These are phyloP conservation scores for Dendrocalamus sinicus DNA, from an alignment of 176 grass and related monocot genomes.

Conservation along the genomic window DNA sequence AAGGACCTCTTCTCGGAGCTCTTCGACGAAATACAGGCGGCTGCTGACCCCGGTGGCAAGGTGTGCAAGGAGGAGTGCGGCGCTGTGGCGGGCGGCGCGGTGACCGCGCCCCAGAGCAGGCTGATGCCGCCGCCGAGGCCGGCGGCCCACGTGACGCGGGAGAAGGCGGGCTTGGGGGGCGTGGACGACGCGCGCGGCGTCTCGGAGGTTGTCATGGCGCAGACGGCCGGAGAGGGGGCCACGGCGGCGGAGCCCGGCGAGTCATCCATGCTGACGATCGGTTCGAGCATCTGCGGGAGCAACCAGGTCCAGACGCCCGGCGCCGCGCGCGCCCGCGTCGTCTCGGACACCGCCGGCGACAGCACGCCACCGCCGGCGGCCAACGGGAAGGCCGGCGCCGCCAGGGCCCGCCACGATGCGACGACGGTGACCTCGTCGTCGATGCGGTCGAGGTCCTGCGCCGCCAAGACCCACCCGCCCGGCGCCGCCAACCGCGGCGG, in stretches of 20 bases:
- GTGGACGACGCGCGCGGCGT: background rate
- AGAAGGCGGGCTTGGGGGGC: background rate
- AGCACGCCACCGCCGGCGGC: background rate
- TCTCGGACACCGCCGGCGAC: background rate
- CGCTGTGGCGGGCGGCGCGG: background rate
- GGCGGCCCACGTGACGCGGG: background rate
- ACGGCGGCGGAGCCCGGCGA: conserved; percentile 1
- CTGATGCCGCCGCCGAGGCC: conserved; percentile 52
- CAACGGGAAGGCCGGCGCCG: background rate
- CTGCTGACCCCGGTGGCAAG: background rate
- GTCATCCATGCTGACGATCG: conserved; percentile 62
- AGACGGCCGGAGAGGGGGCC: background rate
- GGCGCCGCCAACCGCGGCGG: conserved; percentile 10
- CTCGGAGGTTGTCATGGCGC: background rate
- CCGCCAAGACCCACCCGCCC: conserved; percentile 21
- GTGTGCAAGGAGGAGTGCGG: conserved; percentile 34
- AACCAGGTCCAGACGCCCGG: conserved; percentile 42
- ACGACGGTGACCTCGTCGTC: conserved; percentile 35
- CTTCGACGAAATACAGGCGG: conserved; percentile 42
- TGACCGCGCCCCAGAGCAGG: conserved; percentile 12
- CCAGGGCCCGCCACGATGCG: background rate
- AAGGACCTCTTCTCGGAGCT: conserved; percentile 66
- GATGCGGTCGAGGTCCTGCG: conserved; percentile 38
- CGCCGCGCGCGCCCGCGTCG: background rate
- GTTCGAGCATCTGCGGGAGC: conserved; percentile 59